Conservation (phyloP, 805 yeast genomes). For the Kazachstania kunashirensis region DNA sequence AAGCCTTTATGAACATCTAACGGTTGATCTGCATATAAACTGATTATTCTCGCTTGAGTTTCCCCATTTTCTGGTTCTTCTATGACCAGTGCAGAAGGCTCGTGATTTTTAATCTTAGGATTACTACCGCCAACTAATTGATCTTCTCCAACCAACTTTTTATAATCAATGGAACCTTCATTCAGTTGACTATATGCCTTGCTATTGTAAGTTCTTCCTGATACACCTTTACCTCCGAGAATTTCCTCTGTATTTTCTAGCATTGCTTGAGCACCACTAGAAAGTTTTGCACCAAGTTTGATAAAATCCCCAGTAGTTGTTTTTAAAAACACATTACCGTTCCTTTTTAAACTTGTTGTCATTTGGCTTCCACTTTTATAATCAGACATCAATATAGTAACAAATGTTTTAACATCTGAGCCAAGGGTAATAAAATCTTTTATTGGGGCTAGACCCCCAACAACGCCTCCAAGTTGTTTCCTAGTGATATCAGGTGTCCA, state of each 20-base stretch:
- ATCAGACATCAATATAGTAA: constrained; percentile 65
- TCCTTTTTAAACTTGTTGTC: constrained; percentile 62
- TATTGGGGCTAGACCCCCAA: constrained; percentile 79
- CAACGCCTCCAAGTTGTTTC: constrained; percentile 71
- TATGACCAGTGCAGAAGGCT: constrained; percentile 22
- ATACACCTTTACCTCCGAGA: constrained; percentile 64
- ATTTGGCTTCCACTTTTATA: constrained; percentile 59
- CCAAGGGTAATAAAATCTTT: constrained; percentile 70
- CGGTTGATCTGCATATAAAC: constrained; percentile 83
- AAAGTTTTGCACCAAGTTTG: constrained; percentile 72
- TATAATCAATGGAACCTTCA: constrained; percentile 11
- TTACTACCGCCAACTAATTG: constrained; percentile 30
- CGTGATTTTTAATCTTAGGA: constrained; percentile 25
- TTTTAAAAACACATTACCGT: constrained; percentile 61
- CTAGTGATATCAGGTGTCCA: constrained; percentile 85
- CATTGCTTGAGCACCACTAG: constrained; percentile 78
- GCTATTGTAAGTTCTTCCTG: constrained; percentile 31
- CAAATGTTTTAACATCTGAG: constrained; percentile 62
- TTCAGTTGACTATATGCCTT: background rate
- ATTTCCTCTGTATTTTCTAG: constrained; percentile 73
- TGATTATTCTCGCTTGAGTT: constrained; percentile 36
- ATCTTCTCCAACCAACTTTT: constrained; percentile 26
- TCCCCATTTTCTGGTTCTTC: constrained; percentile 12
- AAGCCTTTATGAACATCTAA: constrained; percentile 60
- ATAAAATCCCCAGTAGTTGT: constrained; percentile 74